Conservation (phyloP, 2,329 filamentous ascomycete genomes). For the Diaporthe sp. region DNA sequence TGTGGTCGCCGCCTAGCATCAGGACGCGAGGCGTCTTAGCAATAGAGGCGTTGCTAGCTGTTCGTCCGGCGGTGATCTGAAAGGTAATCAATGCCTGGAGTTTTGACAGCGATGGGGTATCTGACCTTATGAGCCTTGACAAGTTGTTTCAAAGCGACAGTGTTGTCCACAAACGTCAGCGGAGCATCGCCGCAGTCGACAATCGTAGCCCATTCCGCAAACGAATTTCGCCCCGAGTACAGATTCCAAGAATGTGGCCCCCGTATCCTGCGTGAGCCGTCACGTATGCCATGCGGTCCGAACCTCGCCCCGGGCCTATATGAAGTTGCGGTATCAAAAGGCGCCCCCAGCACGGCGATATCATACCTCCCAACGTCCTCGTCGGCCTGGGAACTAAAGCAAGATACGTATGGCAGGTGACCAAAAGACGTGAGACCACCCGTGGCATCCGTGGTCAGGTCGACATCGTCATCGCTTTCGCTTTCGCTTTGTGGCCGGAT, state of each 20-base stretch:
- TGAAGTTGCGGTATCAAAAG: constrained; percentile 53
- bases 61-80: constrained; percentile 40
- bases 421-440: constrained; percentile 25
- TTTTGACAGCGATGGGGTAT: constrained; percentile 32
- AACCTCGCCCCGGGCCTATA: constrained; percentile 49
- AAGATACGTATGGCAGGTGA: constrained; percentile 28
- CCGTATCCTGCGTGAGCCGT: constrained; percentile 44
- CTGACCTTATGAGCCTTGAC: constrained; percentile 69
- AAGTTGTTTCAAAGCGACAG: constrained; percentile 78
- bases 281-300: constrained; percentile 46
- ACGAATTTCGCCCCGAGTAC: constrained; percentile 27
- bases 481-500: neutral
- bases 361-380: constrained; percentile 27
- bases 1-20: constrained; percentile 73
- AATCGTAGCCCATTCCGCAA: constrained; percentile 50
- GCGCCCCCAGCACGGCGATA: constrained; percentile 54
- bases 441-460: constrained; percentile 26
- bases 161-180: constrained; percentile 81
- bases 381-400: constrained; percentile 16
- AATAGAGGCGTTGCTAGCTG: constrained; percentile 52
- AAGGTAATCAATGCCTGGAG: constrained; percentile 11
- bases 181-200: constrained; percentile 86
- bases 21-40: constrained; percentile 62
- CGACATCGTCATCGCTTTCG: constrained; percentile 29
- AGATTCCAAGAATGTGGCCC: constrained; percentile 32